phyloP scores from a whole-genome alignment of 2,329 filamentous ascomycete species.

The Aspergillus caelatus region DNA sequence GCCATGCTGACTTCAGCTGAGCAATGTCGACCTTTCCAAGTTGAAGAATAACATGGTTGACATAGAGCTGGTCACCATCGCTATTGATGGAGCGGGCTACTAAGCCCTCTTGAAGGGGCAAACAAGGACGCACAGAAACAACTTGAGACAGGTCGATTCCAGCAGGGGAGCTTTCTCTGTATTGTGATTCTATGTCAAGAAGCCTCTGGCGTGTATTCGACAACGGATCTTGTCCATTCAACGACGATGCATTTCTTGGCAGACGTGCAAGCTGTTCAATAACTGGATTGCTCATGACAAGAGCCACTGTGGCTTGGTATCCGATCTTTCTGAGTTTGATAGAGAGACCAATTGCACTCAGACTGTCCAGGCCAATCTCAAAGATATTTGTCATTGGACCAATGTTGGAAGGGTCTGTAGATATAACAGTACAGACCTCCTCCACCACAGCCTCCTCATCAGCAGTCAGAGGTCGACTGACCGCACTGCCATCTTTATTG shows the following conservation, averaged over 20 bases:
- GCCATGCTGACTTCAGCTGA: slow-evolving; percentile 32
- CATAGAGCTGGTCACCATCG: slow-evolving; percentile 36
- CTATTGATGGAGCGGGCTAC: slow-evolving; percentile 42
- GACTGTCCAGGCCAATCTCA: slow-evolving; percentile 42
- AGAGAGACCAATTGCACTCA: slow-evolving; percentile 41
- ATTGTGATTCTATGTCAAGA: slow-evolving; percentile 23
- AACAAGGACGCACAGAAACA: slow-evolving; percentile 29
- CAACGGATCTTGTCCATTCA: not conserved
- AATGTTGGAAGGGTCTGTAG: slow-evolving; percentile 21
- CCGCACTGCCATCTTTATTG: not conserved
- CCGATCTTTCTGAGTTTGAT: slow-evolving; percentile 37
- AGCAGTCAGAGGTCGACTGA: slow-evolving; percentile 21
- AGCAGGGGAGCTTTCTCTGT: slow-evolving; percentile 17
- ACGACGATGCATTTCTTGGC: slow-evolving; percentile 17
- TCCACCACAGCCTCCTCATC: slow-evolving; percentile 30
- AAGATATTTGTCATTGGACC: slow-evolving; percentile 37
- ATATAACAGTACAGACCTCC: slow-evolving; percentile 26
- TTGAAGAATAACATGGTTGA: slow-evolving; percentile 43
- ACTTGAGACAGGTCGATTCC: slow-evolving; percentile 18
- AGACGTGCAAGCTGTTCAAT: slow-evolving; percentile 37
- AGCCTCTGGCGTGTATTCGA: slow-evolving; percentile 16
- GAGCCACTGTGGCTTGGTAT: slow-evolving; percentile 36
- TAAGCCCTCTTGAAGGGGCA: slow-evolving; percentile 37
- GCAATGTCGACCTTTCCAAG: slow-evolving; percentile 33
- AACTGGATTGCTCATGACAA: slow-evolving; percentile 37